Conservation (phyloP, 2,329 filamentous ascomycete species). For the Sclerotinia subarctica region DNA sequence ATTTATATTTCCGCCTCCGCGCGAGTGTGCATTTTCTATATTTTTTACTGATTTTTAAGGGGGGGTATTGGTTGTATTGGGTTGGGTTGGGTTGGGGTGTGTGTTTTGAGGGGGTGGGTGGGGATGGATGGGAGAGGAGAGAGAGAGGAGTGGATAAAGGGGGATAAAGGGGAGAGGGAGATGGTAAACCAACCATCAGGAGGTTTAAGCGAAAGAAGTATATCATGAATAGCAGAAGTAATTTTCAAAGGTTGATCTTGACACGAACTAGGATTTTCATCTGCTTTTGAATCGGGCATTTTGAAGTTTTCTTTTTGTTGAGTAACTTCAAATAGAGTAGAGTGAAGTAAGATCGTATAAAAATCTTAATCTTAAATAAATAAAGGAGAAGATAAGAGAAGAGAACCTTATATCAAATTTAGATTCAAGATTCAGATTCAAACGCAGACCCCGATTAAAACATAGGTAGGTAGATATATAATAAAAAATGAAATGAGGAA, state of each 20-base stretch:
- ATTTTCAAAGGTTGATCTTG: not conserved
- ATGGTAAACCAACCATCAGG: not conserved
- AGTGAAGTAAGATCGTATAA: not conserved
- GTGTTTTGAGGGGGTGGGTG: fast-evolving
- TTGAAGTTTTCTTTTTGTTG: not conserved
- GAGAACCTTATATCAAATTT: too few species aligned
- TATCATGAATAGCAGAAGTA: not conserved
- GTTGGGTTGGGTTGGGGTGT: not conserved
- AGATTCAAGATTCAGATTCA: too few species aligned
- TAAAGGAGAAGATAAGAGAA: too few species aligned
- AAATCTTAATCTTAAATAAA: too few species aligned
- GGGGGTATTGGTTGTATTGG: not conserved
- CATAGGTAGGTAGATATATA: too few species aligned
- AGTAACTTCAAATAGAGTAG: not conserved
- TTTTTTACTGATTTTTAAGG: conserved; percentile 23
- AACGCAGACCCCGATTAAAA: too few species aligned
- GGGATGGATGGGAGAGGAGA: not conserved
- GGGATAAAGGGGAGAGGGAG: too few species aligned
- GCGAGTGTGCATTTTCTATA: conserved; percentile 30
- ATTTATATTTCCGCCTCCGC: conserved; percentile 29
- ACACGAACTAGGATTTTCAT: not conserved
- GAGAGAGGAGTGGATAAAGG: too few species aligned
- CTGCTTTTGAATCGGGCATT: not conserved
- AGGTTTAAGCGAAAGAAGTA: not conserved
- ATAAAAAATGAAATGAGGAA: too few species aligned